phyloP scores from a whole-genome alignment of 257 asterid species.

The Gardenia jasminoides region DNA sequence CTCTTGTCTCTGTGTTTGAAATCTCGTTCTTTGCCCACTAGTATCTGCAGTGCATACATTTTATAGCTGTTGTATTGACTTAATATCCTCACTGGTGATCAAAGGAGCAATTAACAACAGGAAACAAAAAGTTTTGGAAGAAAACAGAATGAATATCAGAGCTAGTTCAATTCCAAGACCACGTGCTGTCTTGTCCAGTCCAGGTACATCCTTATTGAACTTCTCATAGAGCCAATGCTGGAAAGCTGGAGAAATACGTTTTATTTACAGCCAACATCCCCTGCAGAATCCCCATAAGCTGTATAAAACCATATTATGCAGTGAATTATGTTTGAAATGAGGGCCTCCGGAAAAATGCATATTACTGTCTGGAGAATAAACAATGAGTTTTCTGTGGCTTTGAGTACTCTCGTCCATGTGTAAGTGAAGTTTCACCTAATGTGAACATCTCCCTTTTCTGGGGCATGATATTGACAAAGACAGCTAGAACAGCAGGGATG shows the following conservation, averaged over 20 bases:
- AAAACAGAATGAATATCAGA: slow-evolving; percentile 40
- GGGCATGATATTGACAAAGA: background rate
- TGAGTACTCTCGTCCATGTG: background rate
- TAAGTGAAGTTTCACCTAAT: background rate
- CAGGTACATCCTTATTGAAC: slow-evolving; percentile 42
- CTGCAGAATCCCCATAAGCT: background rate
- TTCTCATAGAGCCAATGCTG: background rate
- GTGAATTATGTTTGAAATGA: background rate
- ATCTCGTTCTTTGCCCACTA: slow-evolving; percentile 33
- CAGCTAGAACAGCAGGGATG: background rate
- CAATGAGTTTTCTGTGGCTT: background rate
- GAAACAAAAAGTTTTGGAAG: slow-evolving; percentile 36
- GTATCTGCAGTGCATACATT: background rate
- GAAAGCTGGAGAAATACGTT: background rate
- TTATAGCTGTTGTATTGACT: background rate
- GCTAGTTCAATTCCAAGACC: slow-evolving; percentile 73
- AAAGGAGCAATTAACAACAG: slow-evolving; percentile 34
- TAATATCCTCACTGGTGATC: slow-evolving; percentile 12
- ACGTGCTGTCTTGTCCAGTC: slow-evolving; percentile 97
- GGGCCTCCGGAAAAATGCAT: background rate
- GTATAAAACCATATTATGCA: background rate
- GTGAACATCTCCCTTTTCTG: background rate
- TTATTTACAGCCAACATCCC: background rate
- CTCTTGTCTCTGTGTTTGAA: slow-evolving; percentile 33
- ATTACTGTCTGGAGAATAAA: background rate